These are phyloP conservation scores for Mikania micrantha DNA, from an alignment of 129 eudicot species.

Conservation along the genomic window DNA sequence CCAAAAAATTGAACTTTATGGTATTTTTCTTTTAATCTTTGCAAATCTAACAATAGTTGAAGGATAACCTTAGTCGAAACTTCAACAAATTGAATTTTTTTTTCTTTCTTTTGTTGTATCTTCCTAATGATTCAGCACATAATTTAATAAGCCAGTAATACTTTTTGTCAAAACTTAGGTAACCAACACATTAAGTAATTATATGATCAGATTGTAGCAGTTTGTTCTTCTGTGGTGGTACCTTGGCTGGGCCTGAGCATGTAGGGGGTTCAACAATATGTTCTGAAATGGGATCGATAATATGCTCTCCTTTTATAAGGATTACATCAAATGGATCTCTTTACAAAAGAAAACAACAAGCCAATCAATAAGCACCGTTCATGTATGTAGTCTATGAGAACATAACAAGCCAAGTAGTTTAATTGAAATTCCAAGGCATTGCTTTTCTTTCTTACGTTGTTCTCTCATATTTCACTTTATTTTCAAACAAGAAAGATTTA, in stretches of 20 bases:
- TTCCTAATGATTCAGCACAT: neutral
- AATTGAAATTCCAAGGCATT: neutral
- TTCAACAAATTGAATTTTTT: too few species aligned
- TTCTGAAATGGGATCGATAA: neutral
- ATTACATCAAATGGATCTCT: neutral
- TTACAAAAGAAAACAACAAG: neutral
- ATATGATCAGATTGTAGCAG: neutral
- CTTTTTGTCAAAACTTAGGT: neutral
- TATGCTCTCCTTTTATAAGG: neutral
- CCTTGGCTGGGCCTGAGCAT: neutral
- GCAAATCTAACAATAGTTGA: neutral
- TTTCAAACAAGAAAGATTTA: neutral
- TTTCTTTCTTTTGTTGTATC: too few species aligned
- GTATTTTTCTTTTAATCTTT: neutral
- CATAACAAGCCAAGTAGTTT: too few species aligned
- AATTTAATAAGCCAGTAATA: neutral
- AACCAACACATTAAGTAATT: neutral
- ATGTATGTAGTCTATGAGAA: neutral
- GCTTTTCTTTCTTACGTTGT: neutral
- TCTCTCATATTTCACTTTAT: neutral
- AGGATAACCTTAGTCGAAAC: slow-evolving; percentile 4
- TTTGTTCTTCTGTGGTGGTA: neutral
- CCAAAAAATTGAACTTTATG: neutral
- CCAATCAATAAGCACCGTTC: neutral
- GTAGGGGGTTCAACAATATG: neutral